Evolutionary conservation across 345 rosid species (phyloP).

Genomic region (Aethionema arabicum): DNA sequence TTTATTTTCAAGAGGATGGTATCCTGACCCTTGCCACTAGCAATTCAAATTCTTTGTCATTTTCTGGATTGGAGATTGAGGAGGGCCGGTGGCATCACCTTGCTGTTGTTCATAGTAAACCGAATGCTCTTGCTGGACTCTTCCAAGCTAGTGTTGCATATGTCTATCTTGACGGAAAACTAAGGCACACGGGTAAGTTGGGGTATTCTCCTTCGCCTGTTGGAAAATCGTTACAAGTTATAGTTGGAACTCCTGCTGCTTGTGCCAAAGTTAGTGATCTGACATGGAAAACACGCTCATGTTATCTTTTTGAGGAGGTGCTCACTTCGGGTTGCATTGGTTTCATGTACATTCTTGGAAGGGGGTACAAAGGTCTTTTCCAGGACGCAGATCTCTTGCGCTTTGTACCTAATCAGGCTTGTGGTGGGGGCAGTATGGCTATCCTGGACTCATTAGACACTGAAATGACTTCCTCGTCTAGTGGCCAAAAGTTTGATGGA

Average conservation of each 20-base stretch:
- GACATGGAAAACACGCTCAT: constrained; percentile 93
- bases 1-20: constrained; percentile 94
- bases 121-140: constrained; percentile 99
- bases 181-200: constrained; percentile 92
- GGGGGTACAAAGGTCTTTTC: constrained; percentile 96
- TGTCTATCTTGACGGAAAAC: constrained; percentile 96
- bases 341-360: constrained; percentile 97
- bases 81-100: constrained; percentile 99
- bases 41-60: constrained; percentile 79
- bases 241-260: constrained; percentile 81
- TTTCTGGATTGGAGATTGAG: constrained; percentile 92
- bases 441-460: constrained; percentile 87
- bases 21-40: constrained; percentile 92
- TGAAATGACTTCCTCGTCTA: constrained; percentile 63
- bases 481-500: constrained; percentile 63
- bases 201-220: constrained; percentile 97
- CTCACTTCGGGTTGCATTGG: constrained; percentile 93
- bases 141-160: constrained; percentile 98
- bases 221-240: constrained; percentile 93
- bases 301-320: constrained; percentile 99
- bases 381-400: constrained; percentile 93
- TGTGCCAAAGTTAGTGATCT: constrained; percentile 80
- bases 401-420: constrained; percentile 98
- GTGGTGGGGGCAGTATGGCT: constrained; percentile 99
- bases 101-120: constrained; percentile 98